Conservation (phyloP, 352 stramenopile genomes). For the Phytophthora ohioensis region DNA sequence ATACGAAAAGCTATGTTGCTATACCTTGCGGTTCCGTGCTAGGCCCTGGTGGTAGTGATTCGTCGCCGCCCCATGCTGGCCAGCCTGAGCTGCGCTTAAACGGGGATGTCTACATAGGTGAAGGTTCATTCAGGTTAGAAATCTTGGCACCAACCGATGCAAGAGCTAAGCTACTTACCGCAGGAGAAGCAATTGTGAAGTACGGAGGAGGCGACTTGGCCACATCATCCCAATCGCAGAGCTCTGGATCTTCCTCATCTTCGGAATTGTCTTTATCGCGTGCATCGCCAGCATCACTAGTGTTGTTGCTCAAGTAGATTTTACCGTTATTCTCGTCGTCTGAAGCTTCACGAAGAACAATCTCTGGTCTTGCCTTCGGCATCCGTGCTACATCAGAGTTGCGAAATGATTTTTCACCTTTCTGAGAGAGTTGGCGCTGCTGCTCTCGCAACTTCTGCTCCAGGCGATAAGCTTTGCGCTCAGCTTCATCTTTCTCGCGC, state of each 20-base stretch:
- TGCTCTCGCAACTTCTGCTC: conserved; percentile 51
- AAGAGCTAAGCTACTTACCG: conserved; percentile 2
- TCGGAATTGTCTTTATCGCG: conserved; percentile 14
- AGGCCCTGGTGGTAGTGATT: conserved; percentile 19
- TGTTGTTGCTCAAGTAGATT: conserved; percentile 14
- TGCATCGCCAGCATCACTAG: conserved; percentile 23
- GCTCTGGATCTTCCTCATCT: conserved; percentile 25
- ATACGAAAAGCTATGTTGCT: neutral
- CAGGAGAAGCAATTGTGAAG: conserved; percentile 19
- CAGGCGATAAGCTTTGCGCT: conserved; percentile 43
- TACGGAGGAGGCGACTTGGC: conserved; percentile 32
- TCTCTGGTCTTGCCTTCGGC: conserved; percentile 8
- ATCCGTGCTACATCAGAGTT: neutral
- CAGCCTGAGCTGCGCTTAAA: conserved; percentile 38
- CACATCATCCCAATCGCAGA: conserved; percentile 30
- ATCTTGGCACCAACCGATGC: neutral
- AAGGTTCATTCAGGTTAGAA: neutral
- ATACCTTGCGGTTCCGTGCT: conserved; percentile 26
- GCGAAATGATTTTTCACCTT: conserved; percentile 18
- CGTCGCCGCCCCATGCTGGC: conserved; percentile 35
- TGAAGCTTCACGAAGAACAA: conserved; percentile 28
- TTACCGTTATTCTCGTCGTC: conserved; percentile 22
- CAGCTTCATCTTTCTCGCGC: conserved; percentile 17
- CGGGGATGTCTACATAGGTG: conserved; percentile 27
- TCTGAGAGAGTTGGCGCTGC: conserved; percentile 37